Percentiles rank a stretch among this genome's conserved stretches.
phyloP scores from a whole-genome alignment of 352 stramenopile genomes.

The Phytopythium aichiense region DNA sequence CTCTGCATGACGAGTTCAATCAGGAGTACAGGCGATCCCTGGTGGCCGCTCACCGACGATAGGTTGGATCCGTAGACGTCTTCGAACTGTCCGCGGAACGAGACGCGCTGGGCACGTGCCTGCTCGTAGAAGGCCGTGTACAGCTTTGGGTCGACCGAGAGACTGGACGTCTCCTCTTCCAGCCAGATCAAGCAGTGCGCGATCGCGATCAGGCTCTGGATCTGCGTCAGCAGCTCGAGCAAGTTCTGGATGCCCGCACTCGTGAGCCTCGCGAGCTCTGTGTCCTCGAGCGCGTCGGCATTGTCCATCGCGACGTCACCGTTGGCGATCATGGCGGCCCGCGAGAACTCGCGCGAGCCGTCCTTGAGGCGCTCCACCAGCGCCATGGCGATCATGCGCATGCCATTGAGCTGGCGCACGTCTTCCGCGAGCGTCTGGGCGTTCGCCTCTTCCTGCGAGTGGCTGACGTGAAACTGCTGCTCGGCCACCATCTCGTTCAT shows the following conservation, averaged over 20 bases:
- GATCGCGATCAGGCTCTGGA: slow-evolving; percentile 45
- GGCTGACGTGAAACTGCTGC: slow-evolving; percentile 32
- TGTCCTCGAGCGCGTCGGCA: slow-evolving; percentile 38
- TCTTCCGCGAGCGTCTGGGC: slow-evolving; percentile 34
- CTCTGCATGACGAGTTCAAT: slow-evolving; percentile 80
- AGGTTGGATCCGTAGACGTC: slow-evolving; percentile 54
- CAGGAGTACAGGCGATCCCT: slow-evolving; percentile 45
- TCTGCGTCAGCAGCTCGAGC: slow-evolving; percentile 61
- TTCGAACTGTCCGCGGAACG: slow-evolving; percentile 64
- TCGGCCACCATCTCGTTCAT: slow-evolving; percentile 53
- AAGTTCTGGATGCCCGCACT: slow-evolving; percentile 60
- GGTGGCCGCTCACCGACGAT: slow-evolving; percentile 40
- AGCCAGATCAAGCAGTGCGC: slow-evolving; percentile 73
- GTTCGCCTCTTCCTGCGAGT: slow-evolving; percentile 25
- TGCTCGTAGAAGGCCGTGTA: slow-evolving; percentile 72
- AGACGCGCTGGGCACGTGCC: slow-evolving; percentile 41
- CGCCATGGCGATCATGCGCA: slow-evolving; percentile 63
- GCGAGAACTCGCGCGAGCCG: slow-evolving; percentile 29
- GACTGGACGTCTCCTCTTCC: slow-evolving; percentile 33
- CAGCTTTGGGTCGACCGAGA: slow-evolving; percentile 36
- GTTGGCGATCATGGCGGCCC: slow-evolving; percentile 22
- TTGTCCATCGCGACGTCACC: slow-evolving; percentile 12
- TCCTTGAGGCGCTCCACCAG: slow-evolving; percentile 68
- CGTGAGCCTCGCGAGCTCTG: slow-evolving; percentile 62
- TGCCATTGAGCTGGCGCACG: slow-evolving; percentile 59